These are phyloP conservation scores for Hyphodiscus hymeniophilus DNA, from an alignment of 495 filamentous ascomycete genomes.

Conservation along the genomic window DNA sequence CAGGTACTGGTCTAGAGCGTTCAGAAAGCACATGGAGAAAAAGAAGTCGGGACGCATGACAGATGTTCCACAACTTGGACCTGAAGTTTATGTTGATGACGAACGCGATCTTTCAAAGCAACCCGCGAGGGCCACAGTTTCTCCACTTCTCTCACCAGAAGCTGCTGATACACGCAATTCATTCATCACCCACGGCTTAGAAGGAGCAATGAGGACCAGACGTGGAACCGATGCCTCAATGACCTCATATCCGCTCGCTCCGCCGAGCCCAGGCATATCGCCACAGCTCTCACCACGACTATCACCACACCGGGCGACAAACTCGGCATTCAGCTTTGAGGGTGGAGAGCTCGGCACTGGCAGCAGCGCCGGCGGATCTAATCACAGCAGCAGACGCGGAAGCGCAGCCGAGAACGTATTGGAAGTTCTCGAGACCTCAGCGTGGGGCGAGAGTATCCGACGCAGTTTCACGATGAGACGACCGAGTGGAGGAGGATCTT, in stretches of 20 bases:
- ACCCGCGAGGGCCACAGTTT: slow-evolving; percentile 5
- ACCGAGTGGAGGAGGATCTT: slow-evolving; percentile 21
- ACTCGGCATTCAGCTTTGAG: slow-evolving; percentile 23
- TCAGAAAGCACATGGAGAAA: slow-evolving; percentile 60
- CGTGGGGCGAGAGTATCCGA: slow-evolving; percentile 87
- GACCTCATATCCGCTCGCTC: slow-evolving; percentile 4
- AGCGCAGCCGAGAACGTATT: slow-evolving; percentile 71
- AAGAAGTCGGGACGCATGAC: slow-evolving; percentile 68
- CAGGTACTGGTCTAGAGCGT: slow-evolving; percentile 71
- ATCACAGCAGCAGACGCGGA: slow-evolving; percentile 40
- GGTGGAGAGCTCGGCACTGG: slow-evolving; percentile 24
- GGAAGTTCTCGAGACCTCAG: slow-evolving; percentile 74
- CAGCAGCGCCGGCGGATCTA: slow-evolving; percentile 19
- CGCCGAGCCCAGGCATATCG: slow-evolving; percentile 8
- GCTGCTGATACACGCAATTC: slow-evolving; percentile 8
- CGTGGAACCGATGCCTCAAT: slow-evolving; percentile 26
- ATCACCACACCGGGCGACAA: slow-evolving; percentile 19
- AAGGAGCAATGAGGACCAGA: slow-evolving; percentile 20
- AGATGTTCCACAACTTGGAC: slow-evolving; percentile 68
- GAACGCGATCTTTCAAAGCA: slow-evolving; percentile 24
- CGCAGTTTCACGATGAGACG: slow-evolving; percentile 76
- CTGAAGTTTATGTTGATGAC: slow-evolving; percentile 83
- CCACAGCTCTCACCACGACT: slow-evolving; percentile 13
- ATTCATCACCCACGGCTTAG: slow-evolving; percentile 19
- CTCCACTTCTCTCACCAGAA: slow-evolving; percentile 18